Evolutionary conservation across 164 flowering plant species (phyloP).

Genomic region (Cinnamomum chago): DNA sequence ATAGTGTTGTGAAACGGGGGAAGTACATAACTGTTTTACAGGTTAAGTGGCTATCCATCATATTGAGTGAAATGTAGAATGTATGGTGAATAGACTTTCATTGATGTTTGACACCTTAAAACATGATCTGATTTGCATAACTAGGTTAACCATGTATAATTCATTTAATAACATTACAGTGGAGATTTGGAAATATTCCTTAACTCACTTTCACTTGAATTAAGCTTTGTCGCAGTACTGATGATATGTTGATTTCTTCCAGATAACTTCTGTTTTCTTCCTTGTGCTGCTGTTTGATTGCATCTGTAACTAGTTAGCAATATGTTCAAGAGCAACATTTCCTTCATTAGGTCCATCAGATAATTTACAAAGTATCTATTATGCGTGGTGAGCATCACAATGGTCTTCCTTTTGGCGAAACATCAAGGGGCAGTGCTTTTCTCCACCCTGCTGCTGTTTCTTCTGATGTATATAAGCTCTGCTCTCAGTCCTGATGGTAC

Average conservation of each 20-base stretch:
- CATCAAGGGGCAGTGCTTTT: constrained; percentile 31
- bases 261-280: constrained; percentile 2
- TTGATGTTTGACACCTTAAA: background rate
- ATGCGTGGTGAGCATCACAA: constrained; percentile 37
- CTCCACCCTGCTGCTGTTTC: constrained; percentile 28
- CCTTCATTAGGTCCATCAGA: constrained; percentile 31
- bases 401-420: constrained; percentile 43
- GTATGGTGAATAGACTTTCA: background rate
- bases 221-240: background rate
- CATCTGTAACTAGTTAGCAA: constrained; percentile 15
- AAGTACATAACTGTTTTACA: background rate
- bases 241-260: constrained; percentile 2
- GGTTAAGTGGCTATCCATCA: background rate
- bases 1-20: background rate
- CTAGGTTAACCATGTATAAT: background rate
- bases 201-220: background rate
- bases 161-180: background rate
- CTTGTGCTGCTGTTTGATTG: constrained; percentile 18
- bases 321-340: constrained; percentile 23
- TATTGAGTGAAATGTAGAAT: background rate
- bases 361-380: constrained; percentile 28
- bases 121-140: background rate
- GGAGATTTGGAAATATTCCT: background rate
- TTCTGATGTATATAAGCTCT: constrained; percentile 23
- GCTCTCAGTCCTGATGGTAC: constrained; percentile 57